Conservation (phyloP, 768 basidiomycete genomes). For the Phanerochaete sordida region DNA sequence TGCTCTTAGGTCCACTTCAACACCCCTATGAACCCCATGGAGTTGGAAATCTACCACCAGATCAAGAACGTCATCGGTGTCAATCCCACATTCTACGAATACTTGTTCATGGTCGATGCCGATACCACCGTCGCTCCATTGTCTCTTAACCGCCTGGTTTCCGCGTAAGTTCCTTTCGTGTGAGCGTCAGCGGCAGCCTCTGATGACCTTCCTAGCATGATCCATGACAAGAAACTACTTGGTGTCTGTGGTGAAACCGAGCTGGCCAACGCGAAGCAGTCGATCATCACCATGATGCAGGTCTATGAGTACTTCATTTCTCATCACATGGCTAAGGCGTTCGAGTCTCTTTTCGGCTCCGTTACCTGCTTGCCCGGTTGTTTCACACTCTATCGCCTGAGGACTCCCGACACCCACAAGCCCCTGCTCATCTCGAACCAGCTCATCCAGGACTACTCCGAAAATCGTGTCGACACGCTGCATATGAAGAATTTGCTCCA, state of each 20-base stretch:
- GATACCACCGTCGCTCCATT: slow-evolving; percentile 91
- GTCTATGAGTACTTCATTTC: slow-evolving; percentile 99
- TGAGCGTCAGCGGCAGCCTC: not conserved
- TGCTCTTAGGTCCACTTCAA: slow-evolving; percentile 85
- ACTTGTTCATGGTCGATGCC: slow-evolving; percentile 89
- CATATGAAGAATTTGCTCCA: slow-evolving; percentile 99
- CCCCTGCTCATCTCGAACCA: slow-evolving; percentile 90
- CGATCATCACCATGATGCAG: slow-evolving; percentile 97
- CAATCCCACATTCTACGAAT: slow-evolving; percentile 98
- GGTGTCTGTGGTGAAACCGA: slow-evolving; percentile 96
- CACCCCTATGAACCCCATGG: slow-evolving; percentile 92
- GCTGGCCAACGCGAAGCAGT: slow-evolving; percentile 90
- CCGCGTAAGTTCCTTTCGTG: slow-evolving; percentile 61
- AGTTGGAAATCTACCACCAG: slow-evolving; percentile 98
- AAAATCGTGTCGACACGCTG: slow-evolving; percentile 93
- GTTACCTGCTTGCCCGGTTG: slow-evolving; percentile 99
- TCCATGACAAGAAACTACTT: slow-evolving; percentile 91
- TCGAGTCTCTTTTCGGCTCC: slow-evolving; percentile 94
- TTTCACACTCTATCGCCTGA: slow-evolving; percentile 95
- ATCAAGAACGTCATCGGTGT: slow-evolving; percentile 99
- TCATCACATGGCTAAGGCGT: slow-evolving; percentile 98
- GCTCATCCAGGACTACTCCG: slow-evolving; percentile 89
- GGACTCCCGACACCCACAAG: slow-evolving; percentile 93
- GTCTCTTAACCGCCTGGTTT: slow-evolving; percentile 87
- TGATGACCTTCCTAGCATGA: slow-evolving; percentile 59